Evolutionary conservation across 2,329 filamentous ascomycete species (phyloP), one percentile per base, ranked within the genome.

Genomic region (Cadophora sp.): DNA sequence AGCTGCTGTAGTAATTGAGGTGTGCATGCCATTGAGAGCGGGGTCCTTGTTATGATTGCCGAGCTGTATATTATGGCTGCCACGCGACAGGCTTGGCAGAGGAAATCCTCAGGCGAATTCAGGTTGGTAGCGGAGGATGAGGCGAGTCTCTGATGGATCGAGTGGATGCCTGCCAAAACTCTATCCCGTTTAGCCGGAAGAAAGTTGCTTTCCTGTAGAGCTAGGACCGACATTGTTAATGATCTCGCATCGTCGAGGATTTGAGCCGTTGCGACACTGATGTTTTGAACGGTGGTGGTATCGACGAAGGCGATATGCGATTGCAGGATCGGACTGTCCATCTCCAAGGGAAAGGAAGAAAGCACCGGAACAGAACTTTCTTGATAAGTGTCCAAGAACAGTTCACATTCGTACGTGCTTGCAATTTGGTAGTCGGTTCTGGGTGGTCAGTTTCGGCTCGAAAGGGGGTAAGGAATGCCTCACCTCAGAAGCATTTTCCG

Each of bases 371-470:
- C 55, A 11, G 63, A 51, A 16, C 69, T 59, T 4, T 66, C 56
- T 30, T 56, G 59, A 20, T 65, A 53, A 4, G 69, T 65, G 14
- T 76, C 72, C 27, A 77, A 68, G 66, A 73, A 73, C 18, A 75
- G 71, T 24, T 75, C 73, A 24, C 69, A 71, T 65, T 78, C 76
- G 62, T 75, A 75, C 41, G 74, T 74, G 58, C 72, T 74, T 9
- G 76, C 74, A 24, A 78, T 70, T 62, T 76, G 73, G 51, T 75
- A 78, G 62, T 78, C 77, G 36, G 73, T 75, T 16, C 77, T 77
- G 61, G 11, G 9, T 20, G 22, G 41, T 66, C 43, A 63, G 55
- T 33, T 58, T 20, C 43, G 18, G 22, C 48, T 30, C 33, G 8
- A n/a, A 18, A 41, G 3, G 48, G 67, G 39, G 63, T 70, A 67